Percentiles rank a stretch among this genome's conserved stretches.
These are phyloP conservation scores for Pharus latifolius DNA, from an alignment of 176 grass and related monocot genomes.

Conservation along the genomic window DNA sequence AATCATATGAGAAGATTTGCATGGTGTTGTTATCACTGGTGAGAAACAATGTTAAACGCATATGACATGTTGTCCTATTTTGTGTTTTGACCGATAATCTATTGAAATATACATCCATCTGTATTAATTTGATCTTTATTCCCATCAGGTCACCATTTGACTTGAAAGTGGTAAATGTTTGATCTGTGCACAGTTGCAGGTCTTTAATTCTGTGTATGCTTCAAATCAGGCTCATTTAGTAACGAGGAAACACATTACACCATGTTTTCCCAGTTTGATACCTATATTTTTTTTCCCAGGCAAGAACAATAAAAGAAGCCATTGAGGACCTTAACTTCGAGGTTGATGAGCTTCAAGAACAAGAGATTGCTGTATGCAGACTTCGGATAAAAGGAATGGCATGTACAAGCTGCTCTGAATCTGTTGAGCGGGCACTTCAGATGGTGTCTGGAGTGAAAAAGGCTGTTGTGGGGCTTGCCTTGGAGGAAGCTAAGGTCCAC, in stretches of 20 bases:
- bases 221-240: not conserved
- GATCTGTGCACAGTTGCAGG: not conserved
- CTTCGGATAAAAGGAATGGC: constrained; percentile 98
- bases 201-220: not conserved
- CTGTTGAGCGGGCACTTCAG: constrained; percentile 65
- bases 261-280: constrained; percentile 1
- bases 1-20: not conserved
- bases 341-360: constrained; percentile 69
- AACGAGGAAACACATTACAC: not conserved
- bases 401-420: constrained; percentile 96
- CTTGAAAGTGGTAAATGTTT: not conserved
- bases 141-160: too few species aligned
- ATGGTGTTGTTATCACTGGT: not conserved
- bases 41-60: not conserved
- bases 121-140: too few species aligned
- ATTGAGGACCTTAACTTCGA: constrained; percentile 69
- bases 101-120: not conserved
- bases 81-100: not conserved
- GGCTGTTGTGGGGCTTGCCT: constrained; percentile 80
- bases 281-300: constrained; percentile 33
- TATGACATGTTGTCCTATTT: not conserved
- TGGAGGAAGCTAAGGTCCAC: constrained; percentile 97
- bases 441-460: constrained; percentile 91
- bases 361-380: constrained; percentile 78
- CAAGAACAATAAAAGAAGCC: constrained; percentile 64